A percentile compares a stretch with the other conserved stretches of the same genome.
phyloP scores from a whole-genome alignment of 345 rosid genomes.

The Salix koriyanagi region DNA sequence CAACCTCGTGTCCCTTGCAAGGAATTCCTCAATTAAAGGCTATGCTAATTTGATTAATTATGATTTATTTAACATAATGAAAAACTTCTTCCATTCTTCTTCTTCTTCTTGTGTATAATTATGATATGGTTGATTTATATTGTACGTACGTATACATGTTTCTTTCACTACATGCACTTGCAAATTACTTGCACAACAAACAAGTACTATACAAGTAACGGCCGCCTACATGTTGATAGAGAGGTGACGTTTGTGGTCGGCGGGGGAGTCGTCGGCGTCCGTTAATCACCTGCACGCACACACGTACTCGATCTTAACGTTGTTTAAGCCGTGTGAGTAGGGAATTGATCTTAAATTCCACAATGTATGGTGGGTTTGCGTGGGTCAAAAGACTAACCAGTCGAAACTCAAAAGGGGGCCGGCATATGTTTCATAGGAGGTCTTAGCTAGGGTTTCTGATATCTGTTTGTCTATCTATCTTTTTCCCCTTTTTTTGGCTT shows the following conservation, averaged over 20 bases:
- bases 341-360: background rate
- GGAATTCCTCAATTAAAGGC: background rate
- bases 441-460: too few relatives aligned
- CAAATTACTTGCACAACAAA: background rate
- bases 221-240: too few relatives aligned
- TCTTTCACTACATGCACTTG: background rate
- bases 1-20: background rate
- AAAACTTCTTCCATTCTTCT: too few relatives aligned
- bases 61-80: too few relatives aligned
- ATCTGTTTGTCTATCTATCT: too few relatives aligned
- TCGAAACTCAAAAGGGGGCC: slow-evolving; percentile 1
- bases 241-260: slow-evolving; percentile 16
- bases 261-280: slow-evolving; percentile 1
- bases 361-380: background rate
- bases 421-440: too few relatives aligned
- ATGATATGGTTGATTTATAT: too few relatives aligned
- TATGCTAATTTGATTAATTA: too few relatives aligned
- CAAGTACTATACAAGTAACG: background rate
- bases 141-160: too few relatives aligned
- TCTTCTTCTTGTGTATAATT: too few relatives aligned
- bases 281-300: slow-evolving; percentile 7
- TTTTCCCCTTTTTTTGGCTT: too few relatives aligned
- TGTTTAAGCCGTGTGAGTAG: slow-evolving; percentile 41
- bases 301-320: slow-evolving; percentile 17
- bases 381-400: slow-evolving; percentile 8